These are phyloP conservation scores for Hibiscus syriacus DNA, from an alignment of 345 rosid genomes.

Conservation along the genomic window DNA sequence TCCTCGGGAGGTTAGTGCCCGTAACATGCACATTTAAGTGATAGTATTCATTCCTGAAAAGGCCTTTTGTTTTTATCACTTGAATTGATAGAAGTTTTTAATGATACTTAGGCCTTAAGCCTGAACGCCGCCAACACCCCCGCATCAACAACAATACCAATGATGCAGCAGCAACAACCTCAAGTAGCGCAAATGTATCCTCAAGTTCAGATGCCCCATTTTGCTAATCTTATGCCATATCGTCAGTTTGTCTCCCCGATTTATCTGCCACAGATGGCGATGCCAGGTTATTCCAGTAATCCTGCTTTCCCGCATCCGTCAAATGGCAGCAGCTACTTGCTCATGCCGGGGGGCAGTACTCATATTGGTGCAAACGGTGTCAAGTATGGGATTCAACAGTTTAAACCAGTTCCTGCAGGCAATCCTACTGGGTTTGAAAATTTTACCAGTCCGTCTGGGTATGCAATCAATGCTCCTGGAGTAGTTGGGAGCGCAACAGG, in stretches of 20 bases:
- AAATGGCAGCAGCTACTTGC: constrained; percentile 68
- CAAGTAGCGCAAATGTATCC: constrained; percentile 80
- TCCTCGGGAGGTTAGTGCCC: constrained; percentile 62
- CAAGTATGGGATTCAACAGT: constrained; percentile 85
- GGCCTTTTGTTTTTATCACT: neutral
- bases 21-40: neutral
- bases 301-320: constrained; percentile 83
- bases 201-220: constrained; percentile 83
- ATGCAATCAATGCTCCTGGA: constrained; percentile 65
- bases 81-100: constrained; percentile 7
- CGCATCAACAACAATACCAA: constrained; percentile 51
- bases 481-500: constrained; percentile 71
- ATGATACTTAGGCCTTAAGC: constrained; percentile 30
- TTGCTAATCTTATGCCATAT: constrained; percentile 69
- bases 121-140: constrained; percentile 40
- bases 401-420: constrained; percentile 63
- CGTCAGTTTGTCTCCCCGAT: constrained; percentile 80
- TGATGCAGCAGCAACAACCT: constrained; percentile 65
- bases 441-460: constrained; percentile 48
- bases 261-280: constrained; percentile 79
- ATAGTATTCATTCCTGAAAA: neutral
- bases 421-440: constrained; percentile 59
- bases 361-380: constrained; percentile 61
- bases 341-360: constrained; percentile 87
- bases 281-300: constrained; percentile 81